Evolutionary conservation across 1,139 yeast genomes (phyloP), one percentile per base, ranked within the genome.

Genomic region (Yamadazyma buinensis): DNA sequence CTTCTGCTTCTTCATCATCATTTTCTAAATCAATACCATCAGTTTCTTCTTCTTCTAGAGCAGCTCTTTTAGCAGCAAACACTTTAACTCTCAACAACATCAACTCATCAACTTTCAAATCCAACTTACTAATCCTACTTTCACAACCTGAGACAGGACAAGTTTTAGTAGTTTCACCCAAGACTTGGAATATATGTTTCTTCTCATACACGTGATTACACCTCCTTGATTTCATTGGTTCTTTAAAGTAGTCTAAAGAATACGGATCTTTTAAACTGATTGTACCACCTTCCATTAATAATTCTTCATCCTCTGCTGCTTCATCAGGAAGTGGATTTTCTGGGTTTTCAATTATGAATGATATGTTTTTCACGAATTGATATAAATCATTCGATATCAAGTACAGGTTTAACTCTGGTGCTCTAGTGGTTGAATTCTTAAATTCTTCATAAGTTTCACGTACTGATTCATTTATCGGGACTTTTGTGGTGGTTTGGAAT

Each of bases 171-270:
- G 37, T 31, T 9, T 37, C 36, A 5, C 36, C 35, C 32, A 73
- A 41, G 19, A 64, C 64, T 1, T 51, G 47, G 4, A 45, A 33
- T 2, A 82, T 61, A 21, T 75, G 67, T 5, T 49, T 57, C 32
- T 61, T 58, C 42, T 83, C 90, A 49, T 69, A 82, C 0, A 76
- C 75, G 54, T 84, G 94, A 1, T 64, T 62, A 54, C 94, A 84
- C 26, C 49, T 54, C 23, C 49, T 57, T 5, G 83, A 75, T 18
- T 61, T 67, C 46, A 75, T 63, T 1, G 94, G 92, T 3, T 58
- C 57, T 20, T 52, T 60, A 51, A 73, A 80, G 26, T 60, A 54
- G 37, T 68, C 62, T 41, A 73, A 54, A 0, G 87, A 75, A 10
- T 83, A 63, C 0, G 92, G 90, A 52, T 87, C 86, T 26, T 65